Percentiles rank a stretch among this genome's conserved stretches.
These are phyloP conservation scores for Sicyos edulis DNA, from an alignment of 306 rosid species.

Conservation along the genomic window DNA sequence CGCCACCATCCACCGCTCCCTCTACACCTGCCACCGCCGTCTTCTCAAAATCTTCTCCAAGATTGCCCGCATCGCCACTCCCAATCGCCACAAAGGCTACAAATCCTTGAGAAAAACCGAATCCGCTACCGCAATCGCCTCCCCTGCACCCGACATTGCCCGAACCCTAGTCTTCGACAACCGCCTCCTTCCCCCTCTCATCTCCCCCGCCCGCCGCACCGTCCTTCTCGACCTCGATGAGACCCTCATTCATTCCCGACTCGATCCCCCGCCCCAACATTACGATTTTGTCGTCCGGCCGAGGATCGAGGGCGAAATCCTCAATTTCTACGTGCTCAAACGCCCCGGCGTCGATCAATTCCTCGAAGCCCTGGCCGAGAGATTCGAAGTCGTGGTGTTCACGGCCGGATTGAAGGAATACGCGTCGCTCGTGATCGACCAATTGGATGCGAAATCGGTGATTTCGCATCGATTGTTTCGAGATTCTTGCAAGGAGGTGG, in stretches of 20 bases:
- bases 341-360: slow-evolving; percentile 79
- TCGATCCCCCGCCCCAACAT: slow-evolving; percentile 43
- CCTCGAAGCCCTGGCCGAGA: slow-evolving; percentile 39
- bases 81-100: slow-evolving; percentile 44
- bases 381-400: slow-evolving; percentile 76
- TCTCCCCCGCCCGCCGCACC: slow-evolving; percentile 31
- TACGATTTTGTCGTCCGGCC: slow-evolving; percentile 76
- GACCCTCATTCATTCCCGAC: slow-evolving; percentile 62
- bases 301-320: slow-evolving; percentile 45
- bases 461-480: slow-evolving; percentile 70
- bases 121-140: not conserved
- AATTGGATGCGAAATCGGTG: slow-evolving; percentile 46
- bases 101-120: slow-evolving; percentile 43
- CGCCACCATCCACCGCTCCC: slow-evolving; percentile 41
- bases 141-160: slow-evolving; percentile 11
- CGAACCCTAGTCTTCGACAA: slow-evolving; percentile 40
- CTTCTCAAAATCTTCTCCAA: slow-evolving; percentile 64
- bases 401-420: slow-evolving; percentile 78
- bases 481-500: slow-evolving; percentile 61
- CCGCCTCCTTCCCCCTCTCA: slow-evolving; percentile 31
- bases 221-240: slow-evolving; percentile 80
- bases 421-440: slow-evolving; percentile 71
- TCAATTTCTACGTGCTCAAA: slow-evolving; percentile 72
- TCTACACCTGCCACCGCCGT: slow-evolving; percentile 59
- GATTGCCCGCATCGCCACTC: slow-evolving; percentile 40